A percentile compares a stretch with the other conserved stretches of the same genome.
Conservation (phyloP, 2,329 filamentous ascomycete species). For the Exophiala alcalophila region DNA sequence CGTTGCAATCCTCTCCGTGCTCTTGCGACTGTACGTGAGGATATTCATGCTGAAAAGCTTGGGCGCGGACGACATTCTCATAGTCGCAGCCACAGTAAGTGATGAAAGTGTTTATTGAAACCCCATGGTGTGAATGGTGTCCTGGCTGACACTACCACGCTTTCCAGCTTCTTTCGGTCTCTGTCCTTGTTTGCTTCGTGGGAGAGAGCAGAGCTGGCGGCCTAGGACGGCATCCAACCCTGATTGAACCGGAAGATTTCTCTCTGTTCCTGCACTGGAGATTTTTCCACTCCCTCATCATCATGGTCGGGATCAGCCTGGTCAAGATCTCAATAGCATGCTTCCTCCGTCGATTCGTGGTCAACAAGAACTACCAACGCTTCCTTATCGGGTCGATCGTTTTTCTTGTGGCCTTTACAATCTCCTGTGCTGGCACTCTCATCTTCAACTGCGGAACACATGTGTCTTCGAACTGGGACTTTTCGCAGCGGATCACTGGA, state of each 20-base stretch:
- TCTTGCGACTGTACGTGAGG: conserved; percentile 49
- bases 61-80: conserved; percentile 51
- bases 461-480: conserved; percentile 46
- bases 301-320: conserved; percentile 45
- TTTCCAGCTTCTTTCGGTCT: conserved; percentile 32
- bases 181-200: conserved; percentile 43
- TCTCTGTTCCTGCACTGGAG: conserved; percentile 41
- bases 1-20: conserved; percentile 40
- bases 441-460: conserved; percentile 48
- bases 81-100: conserved; percentile 43
- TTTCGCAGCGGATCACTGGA: conserved; percentile 32
- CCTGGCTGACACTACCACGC: no score
- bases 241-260: conserved; percentile 37
- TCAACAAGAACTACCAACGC: conserved; percentile 39
- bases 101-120: no score
- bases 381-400: conserved; percentile 45
- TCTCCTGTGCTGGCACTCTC: conserved; percentile 46
- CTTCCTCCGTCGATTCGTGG: conserved; percentile 46
- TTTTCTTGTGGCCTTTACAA: conserved; percentile 44
- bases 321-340: conserved; percentile 51
- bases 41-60: conserved; percentile 47
- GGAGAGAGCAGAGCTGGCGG: conserved; percentile 34
- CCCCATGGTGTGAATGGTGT: no score
- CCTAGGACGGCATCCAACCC: conserved; percentile 46
- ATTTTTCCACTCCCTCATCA: conserved; percentile 48